Conservation (phyloP, 331 rosid species). For the Acacia concinna region DNA sequence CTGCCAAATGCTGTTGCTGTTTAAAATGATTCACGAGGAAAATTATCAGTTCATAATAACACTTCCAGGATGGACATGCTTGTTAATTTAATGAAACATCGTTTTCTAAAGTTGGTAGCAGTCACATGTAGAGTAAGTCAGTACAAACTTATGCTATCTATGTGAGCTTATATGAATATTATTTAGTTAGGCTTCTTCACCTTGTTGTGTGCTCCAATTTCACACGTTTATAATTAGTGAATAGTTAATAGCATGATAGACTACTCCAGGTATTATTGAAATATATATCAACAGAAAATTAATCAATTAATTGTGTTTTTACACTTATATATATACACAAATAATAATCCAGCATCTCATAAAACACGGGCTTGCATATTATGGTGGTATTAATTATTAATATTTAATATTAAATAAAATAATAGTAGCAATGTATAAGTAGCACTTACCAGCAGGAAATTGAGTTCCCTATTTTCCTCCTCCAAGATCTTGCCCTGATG, state of each 20-base stretch:
- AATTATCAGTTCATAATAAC: not conserved
- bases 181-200: not conserved
- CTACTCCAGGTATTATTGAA: not conserved
- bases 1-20: slow-evolving; percentile 63
- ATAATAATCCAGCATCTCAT: slow-evolving; percentile 1
- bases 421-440: not conserved
- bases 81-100: not conserved
- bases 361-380: not conserved
- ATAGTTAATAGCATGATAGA: not conserved
- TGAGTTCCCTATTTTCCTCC: slow-evolving; percentile 67
- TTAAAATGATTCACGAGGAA: not conserved
- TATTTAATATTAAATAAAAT: not conserved
- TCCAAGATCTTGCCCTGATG: slow-evolving; percentile 61
- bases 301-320: not conserved
- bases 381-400: not conserved
- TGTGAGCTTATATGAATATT: not conserved
- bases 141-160: not conserved
- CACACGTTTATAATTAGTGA: no score
- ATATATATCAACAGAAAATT: not conserved
- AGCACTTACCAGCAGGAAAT: slow-evolving; percentile 61
- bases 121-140: not conserved
- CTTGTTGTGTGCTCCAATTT: not conserved
- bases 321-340: not conserved
- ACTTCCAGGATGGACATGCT: not conserved
- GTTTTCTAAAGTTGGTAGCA: not conserved